These are phyloP conservation scores for Lumnitzera racemosa DNA, from an alignment of 345 rosid species.

Conservation along the genomic window DNA sequence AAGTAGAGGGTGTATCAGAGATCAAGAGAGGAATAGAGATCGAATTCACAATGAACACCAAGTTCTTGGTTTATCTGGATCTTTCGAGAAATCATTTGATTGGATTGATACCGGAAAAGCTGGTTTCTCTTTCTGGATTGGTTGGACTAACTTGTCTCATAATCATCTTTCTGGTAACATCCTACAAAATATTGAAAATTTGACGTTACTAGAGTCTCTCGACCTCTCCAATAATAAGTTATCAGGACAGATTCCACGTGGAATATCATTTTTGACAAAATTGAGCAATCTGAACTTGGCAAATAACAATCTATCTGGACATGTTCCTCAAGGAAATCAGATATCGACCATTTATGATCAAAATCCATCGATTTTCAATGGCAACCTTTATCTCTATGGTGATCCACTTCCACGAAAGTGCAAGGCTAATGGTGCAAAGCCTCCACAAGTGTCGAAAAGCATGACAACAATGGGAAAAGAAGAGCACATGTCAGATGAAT, in stretches of 20 bases:
- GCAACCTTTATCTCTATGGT: too few species aligned
- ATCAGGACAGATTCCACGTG: neutral
- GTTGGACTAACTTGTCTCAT: slow-evolving; percentile 11
- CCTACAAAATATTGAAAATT: neutral
- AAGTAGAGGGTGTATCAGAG: neutral
- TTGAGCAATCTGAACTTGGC: slow-evolving; percentile 21
- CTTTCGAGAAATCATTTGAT: slow-evolving; percentile 17
- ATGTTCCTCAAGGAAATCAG: slow-evolving; percentile 10
- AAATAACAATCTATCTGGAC: slow-evolving; percentile 22
- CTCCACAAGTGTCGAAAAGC: too few species aligned
- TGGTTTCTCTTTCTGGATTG: slow-evolving; percentile 11
- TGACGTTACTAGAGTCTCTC: neutral
- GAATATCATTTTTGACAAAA: slow-evolving; percentile 4
- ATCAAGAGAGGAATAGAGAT: neutral
- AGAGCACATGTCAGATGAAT: too few species aligned
- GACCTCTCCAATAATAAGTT: neutral
- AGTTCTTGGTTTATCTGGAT: slow-evolving; percentile 10
- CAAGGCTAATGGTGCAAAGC: too few species aligned
- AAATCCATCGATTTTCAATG: too few species aligned
- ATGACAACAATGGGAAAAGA: too few species aligned
- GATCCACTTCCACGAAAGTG: too few species aligned
- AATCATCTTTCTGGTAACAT: slow-evolving; percentile 1
- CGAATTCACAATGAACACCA: neutral
- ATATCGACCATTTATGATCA: too few species aligned
- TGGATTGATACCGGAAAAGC: slow-evolving; percentile 9